Evolutionary conservation across 805 yeast species (phyloP).

Genomic region (Myxozyma nipponensis): DNA sequence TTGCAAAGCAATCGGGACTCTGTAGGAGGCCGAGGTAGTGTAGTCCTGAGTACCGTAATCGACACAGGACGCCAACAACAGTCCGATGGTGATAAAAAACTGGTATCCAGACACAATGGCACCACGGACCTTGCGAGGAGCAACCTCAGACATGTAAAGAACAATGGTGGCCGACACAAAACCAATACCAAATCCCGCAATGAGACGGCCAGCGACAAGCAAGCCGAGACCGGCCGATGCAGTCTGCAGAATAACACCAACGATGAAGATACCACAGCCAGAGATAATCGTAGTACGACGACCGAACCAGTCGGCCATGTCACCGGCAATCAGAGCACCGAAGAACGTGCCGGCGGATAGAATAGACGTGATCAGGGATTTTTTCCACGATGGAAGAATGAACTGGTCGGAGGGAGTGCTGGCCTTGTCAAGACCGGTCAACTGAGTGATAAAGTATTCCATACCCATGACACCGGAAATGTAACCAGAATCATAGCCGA

Average conservation of each 20-base stretch:
- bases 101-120: constrained; percentile 75
- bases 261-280: constrained; percentile 72
- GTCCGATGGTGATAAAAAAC: constrained; percentile 68
- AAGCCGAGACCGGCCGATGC: constrained; percentile 77
- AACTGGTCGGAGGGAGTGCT: constrained; percentile 1
- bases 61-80: constrained; percentile 64
- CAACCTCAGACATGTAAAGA: constrained; percentile 71
- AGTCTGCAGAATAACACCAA: constrained; percentile 82
- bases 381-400: constrained; percentile 15
- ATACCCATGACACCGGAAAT: constrained; percentile 75
- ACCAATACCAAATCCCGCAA: constrained; percentile 76
- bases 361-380: constrained; percentile 80
- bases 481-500: constrained; percentile 86
- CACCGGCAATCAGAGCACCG: constrained; percentile 73
- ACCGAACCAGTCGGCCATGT: constrained; percentile 75
- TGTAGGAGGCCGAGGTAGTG: constrained; percentile 55
- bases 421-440: constrained; percentile 41
- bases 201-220: constrained; percentile 57
- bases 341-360: constrained; percentile 89
- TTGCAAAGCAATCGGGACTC: constrained; percentile 72
- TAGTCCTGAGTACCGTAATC: constrained; percentile 64
- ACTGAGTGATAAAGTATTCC: constrained; percentile 56
- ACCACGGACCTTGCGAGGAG: constrained; percentile 76
- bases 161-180: constrained; percentile 72
- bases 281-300: constrained; percentile 69